Evolutionary conservation across 371 early-diverging fungal genomes (phyloP).

Genomic region (Zopfochytrium polystomum): DNA sequence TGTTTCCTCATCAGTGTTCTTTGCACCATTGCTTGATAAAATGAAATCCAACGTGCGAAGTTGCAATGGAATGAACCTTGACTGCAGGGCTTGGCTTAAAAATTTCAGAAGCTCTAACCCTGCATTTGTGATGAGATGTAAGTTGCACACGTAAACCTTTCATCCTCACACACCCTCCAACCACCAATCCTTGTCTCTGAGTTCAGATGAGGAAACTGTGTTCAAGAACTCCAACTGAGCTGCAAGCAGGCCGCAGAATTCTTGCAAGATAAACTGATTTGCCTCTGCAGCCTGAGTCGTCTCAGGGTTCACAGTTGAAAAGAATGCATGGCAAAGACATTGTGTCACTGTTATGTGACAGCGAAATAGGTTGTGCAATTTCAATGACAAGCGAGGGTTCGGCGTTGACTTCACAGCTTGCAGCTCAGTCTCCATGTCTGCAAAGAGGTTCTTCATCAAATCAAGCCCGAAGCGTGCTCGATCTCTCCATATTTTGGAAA

Average conservation of each 20-base stretch:
- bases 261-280: conserved; percentile 10
- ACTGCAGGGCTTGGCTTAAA: conserved; percentile 18
- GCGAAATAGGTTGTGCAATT: conserved; percentile 8
- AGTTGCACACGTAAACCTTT: background rate
- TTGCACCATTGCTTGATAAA: no score
- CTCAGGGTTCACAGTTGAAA: conserved; percentile 27
- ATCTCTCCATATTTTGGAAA: conserved; percentile 39
- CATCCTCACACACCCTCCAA: background rate
- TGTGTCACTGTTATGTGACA: conserved; percentile 27
- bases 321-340: conserved; percentile 28
- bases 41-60: no score
- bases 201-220: background rate
- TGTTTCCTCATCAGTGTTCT: no score
- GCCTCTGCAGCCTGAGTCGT: background rate
- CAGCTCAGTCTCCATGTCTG: conserved; percentile 27
- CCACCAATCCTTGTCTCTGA: conserved; percentile 9
- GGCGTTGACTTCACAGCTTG: background rate
- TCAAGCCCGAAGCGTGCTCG: conserved; percentile 29
- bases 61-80: background rate
- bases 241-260: conserved; percentile 17
- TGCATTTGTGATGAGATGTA: no score
- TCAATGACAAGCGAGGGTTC: conserved; percentile 1
- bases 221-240: conserved; percentile 11
- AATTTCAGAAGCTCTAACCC: conserved; percentile 24
- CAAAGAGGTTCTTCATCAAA: conserved; percentile 27